These are phyloP conservation scores for Knufia fluminis DNA, from an alignment of 2,329 filamentous ascomycete species.

Conservation along the genomic window DNA sequence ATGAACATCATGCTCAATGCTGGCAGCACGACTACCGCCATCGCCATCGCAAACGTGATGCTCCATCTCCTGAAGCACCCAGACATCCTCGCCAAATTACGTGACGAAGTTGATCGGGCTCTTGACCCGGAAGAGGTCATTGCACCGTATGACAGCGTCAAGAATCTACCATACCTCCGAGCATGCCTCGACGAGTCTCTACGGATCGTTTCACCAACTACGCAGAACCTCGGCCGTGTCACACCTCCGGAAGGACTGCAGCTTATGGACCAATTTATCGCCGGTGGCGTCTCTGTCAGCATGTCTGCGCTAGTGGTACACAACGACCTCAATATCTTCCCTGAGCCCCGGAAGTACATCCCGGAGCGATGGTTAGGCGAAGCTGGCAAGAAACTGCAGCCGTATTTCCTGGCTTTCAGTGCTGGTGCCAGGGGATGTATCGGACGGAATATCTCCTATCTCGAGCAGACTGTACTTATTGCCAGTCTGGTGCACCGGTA, in stretches of 20 bases:
- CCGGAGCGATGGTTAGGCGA: slow-evolving; percentile 24
- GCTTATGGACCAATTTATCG: slow-evolving; percentile 39
- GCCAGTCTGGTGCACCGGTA: slow-evolving; percentile 37
- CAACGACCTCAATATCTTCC: slow-evolving; percentile 31
- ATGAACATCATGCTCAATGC: slow-evolving; percentile 24
- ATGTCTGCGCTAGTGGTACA: slow-evolving; percentile 36
- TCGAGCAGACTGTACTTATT: slow-evolving; percentile 40
- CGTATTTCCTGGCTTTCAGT: slow-evolving; percentile 28
- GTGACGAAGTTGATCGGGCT: slow-evolving; percentile 38
- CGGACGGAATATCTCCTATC: slow-evolving; percentile 34
- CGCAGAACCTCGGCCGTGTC: slow-evolving; percentile 36
- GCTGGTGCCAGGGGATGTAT: slow-evolving; percentile 34
- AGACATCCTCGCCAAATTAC: slow-evolving; percentile 11
- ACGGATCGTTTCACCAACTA: slow-evolving; percentile 37
- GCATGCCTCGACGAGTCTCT: slow-evolving; percentile 45
- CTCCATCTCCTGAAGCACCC: slow-evolving; percentile 45
- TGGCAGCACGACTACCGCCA: slow-evolving; percentile 17
- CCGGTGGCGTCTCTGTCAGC: slow-evolving; percentile 37
- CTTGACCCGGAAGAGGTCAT: slow-evolving; percentile 35
- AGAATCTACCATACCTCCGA: slow-evolving; percentile 44
- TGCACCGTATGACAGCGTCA: slow-evolving; percentile 43
- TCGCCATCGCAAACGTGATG: slow-evolving; percentile 30
- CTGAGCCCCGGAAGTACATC: slow-evolving; percentile 30
- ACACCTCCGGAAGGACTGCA: slow-evolving; percentile 37
- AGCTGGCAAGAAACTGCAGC: slow-evolving; percentile 13